Base-by-base conservation (phyloP, 139 green algal genomes). In the Coelastrella sp. region DNA sequence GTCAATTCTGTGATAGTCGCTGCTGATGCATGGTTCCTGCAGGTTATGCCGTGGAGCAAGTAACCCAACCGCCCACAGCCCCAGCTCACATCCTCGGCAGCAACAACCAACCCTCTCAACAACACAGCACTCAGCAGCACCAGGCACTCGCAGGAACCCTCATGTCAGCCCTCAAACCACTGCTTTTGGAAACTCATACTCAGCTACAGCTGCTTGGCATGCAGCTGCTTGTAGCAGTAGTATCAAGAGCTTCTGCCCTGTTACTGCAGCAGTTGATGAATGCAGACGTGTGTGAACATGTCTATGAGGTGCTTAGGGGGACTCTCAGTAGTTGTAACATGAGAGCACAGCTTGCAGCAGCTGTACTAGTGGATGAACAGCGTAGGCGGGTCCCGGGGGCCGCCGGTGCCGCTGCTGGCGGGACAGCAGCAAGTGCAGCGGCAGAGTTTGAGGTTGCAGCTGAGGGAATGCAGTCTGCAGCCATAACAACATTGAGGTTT, bases 281-380 rank as follows among this genome's bases (percentile, higher is more conserved):
- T 32, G 8, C 54, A 14, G 86, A 90, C 13, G 59, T 17, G 32
- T 90, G 86, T 57, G 86, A 90, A 75, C 75, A 78, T 5, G 13
- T 90, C 4, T 90, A 85, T 64, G 86, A 90, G 54, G 60, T 90
- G 60, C 58, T 90, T 4, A 65, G 86, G 16, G 86, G 86, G 5
- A 90, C 86, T 3, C 60, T 90, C 6, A 58, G 22, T 57, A 83
- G 73, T 73, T 83, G 85, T 59, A 82, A 23, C 85, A 73, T 68
- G n/a, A 47, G 22, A 7, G 85, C 85, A 20, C 58, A 22, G 32
- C 5, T 75, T n/a, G 68, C 54, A 61, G 23, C 23, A 64, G 64
- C 23, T 58, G 20, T n/a, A 59, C 20, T 75, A 19, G n/a, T 22
- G 13, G 22, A 19, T 13, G 19, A 76, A 54, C 83, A 80, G 77